Evolutionary conservation across 345 rosid species (phyloP).

Genomic region (Moricandia moricandioides): DNA sequence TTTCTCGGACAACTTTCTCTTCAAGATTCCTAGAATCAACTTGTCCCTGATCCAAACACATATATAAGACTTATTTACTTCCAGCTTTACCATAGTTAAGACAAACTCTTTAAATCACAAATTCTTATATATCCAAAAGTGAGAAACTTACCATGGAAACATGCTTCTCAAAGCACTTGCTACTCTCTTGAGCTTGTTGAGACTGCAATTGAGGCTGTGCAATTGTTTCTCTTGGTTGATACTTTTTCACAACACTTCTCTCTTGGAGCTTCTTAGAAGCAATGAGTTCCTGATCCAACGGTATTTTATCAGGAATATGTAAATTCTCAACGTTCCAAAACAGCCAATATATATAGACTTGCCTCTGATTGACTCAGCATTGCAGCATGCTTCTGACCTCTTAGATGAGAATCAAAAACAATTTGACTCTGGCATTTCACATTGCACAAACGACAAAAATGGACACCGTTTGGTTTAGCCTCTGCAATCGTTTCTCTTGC

Average conservation of each 20-base stretch:
- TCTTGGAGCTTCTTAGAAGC: conserved; percentile 52
- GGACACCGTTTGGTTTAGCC: conserved; percentile 30
- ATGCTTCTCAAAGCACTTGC: conserved; percentile 40
- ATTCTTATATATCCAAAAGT: background rate
- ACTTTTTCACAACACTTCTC: conserved; percentile 46
- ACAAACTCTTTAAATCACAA: conserved; percentile 37
- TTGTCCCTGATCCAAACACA: conserved; percentile 44
- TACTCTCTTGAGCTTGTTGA: conserved; percentile 37
- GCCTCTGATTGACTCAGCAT: conserved; percentile 14
- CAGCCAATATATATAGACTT: conserved; percentile 36
- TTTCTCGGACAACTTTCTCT: conserved; percentile 50
- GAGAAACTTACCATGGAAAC: background rate
- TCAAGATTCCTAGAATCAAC: conserved; percentile 49
- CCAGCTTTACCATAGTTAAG: background rate
- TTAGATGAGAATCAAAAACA: conserved; percentile 23
- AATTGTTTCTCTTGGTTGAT: conserved; percentile 36
- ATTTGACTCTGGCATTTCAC: conserved; percentile 1
- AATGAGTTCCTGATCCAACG: conserved; percentile 44
- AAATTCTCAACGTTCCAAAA: conserved; percentile 10
- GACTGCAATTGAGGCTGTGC: conserved; percentile 43
- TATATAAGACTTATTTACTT: background rate
- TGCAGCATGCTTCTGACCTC: conserved; percentile 10
- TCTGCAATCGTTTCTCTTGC: conserved; percentile 38
- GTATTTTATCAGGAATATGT: conserved; percentile 45
- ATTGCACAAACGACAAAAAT: conserved; percentile 15